These are phyloP conservation scores for Gynochthodes officinalis DNA, from an alignment of 257 asterid species.

Conservation along the genomic window DNA sequence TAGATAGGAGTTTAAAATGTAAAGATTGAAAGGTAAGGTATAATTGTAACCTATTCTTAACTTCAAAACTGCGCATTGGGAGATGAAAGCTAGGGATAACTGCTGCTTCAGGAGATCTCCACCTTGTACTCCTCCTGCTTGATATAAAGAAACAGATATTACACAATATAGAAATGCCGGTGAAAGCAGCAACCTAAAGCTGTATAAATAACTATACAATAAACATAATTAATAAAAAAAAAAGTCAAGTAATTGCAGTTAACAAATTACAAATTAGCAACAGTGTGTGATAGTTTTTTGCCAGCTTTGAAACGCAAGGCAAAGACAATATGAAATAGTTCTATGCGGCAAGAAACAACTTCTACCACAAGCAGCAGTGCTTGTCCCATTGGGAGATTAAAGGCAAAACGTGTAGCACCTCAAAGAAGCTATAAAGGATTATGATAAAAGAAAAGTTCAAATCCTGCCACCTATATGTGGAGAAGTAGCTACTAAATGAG, in stretches of 20 bases:
- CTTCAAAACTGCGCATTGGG: slow-evolving; percentile 87
- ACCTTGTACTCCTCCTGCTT: slow-evolving; percentile 45
- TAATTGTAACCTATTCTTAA: slow-evolving; percentile 58
- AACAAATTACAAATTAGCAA: not conserved
- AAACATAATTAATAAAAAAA: not conserved
- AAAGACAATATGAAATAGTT: not conserved
- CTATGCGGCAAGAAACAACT: not conserved
- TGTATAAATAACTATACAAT: not conserved
- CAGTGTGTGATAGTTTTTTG: not conserved
- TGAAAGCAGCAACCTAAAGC: not conserved
- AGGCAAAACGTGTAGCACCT: not conserved
- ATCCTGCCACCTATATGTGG: not conserved
- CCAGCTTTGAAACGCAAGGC: not conserved
- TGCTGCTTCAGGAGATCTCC: slow-evolving; percentile 76
- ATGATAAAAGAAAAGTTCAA: not conserved
- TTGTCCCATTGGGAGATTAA: not conserved
- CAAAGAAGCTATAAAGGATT: no score
- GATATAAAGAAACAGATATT: slow-evolving; percentile 15
- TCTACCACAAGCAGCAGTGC: not conserved
- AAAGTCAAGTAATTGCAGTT: not conserved
- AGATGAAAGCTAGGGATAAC: slow-evolving; percentile 65
- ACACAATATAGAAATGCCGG: not conserved
- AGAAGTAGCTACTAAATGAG: not conserved
- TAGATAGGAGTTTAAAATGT: not conserved
- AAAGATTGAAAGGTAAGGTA: not conserved